Conservation (phyloP, 306 rosid species). For the Cicer chorassanicum region DNA sequence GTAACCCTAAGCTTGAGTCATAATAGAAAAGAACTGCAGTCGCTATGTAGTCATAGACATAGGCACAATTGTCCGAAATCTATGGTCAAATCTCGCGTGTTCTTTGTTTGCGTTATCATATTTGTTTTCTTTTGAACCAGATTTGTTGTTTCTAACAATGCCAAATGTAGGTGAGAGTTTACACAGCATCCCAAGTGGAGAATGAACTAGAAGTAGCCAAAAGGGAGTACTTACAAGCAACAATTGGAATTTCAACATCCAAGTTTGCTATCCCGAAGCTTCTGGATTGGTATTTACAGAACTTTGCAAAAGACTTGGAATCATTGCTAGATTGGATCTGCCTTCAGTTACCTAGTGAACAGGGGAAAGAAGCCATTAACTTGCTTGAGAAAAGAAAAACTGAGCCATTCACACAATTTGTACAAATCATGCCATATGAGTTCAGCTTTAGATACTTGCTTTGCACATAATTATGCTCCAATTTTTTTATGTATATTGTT, state of each 20-base stretch:
- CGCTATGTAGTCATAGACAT: no score
- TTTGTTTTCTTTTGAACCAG: no score
- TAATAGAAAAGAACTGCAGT: no score
- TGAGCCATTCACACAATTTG: conserved; percentile 69
- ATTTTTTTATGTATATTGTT: conserved; percentile 35
- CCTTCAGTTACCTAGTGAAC: conserved; percentile 87
- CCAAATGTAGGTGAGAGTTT: conserved; percentile 87
- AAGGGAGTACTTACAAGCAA: conserved; percentile 84
- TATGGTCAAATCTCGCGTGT: no score
- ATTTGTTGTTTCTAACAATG: no score
- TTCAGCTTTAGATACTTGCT: conserved; percentile 93
- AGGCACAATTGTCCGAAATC: no score
- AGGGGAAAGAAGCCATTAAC: conserved; percentile 83
- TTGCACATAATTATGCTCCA: conserved; percentile 54
- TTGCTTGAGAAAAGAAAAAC: conserved; percentile 65
- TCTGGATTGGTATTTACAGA: conserved; percentile 83
- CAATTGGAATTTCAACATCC: conserved; percentile 71
- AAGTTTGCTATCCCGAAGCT: conserved; percentile 81
- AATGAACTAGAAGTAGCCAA: conserved; percentile 84
- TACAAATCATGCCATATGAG: conserved; percentile 82
- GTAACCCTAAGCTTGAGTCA: no score
- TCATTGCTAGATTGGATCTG: conserved; percentile 93
- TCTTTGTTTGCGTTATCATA: no score
- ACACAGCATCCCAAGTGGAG: conserved; percentile 87
- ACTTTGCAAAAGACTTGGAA: conserved; percentile 91